These are phyloP conservation scores for Cutaneotrichosporon sp. DNA, from an alignment of 1,284 basidiomycete species.

Conservation along the genomic window DNA sequence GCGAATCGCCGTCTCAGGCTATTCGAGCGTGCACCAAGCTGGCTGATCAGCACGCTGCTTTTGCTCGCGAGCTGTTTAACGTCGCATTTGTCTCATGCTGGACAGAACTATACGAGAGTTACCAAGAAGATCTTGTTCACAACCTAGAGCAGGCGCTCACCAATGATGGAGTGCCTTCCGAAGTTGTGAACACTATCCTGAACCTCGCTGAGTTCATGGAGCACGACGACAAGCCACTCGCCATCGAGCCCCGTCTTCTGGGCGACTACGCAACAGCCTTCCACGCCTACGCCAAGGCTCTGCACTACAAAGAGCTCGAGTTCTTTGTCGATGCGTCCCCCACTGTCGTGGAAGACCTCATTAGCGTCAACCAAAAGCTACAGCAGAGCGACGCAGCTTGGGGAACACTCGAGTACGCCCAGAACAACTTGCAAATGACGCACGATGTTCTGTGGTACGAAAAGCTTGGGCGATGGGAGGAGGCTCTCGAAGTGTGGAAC, in stretches of 20 bases:
- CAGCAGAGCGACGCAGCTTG: slow-evolving; percentile 96
- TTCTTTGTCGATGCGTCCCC: slow-evolving; percentile 76
- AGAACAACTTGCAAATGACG: slow-evolving; percentile 54
- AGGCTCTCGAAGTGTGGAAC: slow-evolving; percentile 77
- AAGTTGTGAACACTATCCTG: slow-evolving; percentile 88
- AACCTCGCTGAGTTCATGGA: slow-evolving; percentile 99
- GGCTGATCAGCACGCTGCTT: slow-evolving; percentile 83
- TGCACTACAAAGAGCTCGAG: slow-evolving; percentile 98
- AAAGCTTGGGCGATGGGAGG: slow-evolving; percentile 92
- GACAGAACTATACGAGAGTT: slow-evolving; percentile 92
- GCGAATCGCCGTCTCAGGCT: slow-evolving; percentile 95
- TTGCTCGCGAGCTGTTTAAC: slow-evolving; percentile 95
- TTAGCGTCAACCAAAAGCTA: slow-evolving; percentile 94
- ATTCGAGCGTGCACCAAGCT: slow-evolving; percentile 91
- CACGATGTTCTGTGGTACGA: slow-evolving; percentile 77
- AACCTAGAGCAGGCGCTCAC: slow-evolving; percentile 87
- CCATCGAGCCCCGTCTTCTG: slow-evolving; percentile 87
- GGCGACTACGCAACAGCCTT: slow-evolving; percentile 90
- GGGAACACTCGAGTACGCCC: slow-evolving; percentile 84
- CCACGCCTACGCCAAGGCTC: slow-evolving; percentile 93
- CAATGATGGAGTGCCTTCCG: slow-evolving; percentile 71
- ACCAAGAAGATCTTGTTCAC: slow-evolving; percentile 90
- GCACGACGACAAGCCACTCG: slow-evolving; percentile 93
- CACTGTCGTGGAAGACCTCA: slow-evolving; percentile 84
- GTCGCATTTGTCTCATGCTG: slow-evolving; percentile 98